Percentiles rank a stretch among this genome's conserved stretches.
Conservation (phyloP, 2,329 filamentous ascomycete species). For the Dactylonectria estremocensis region DNA sequence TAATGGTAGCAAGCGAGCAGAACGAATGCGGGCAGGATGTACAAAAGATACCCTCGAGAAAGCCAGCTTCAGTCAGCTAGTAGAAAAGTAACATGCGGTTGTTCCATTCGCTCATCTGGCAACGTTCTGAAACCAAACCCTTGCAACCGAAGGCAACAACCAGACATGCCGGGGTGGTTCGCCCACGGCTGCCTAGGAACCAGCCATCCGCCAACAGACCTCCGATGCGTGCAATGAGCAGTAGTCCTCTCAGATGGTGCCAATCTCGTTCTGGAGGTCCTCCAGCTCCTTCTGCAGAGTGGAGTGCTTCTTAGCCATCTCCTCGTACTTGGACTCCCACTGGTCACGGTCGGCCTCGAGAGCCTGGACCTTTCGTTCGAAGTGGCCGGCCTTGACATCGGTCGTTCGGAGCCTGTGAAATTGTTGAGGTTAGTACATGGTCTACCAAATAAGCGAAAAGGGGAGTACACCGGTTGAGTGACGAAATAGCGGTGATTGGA, state of each 20-base stretch:
- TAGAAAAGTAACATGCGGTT: conserved; percentile 52
- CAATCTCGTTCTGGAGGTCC: conserved; percentile 91
- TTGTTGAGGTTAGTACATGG: conserved; percentile 37
- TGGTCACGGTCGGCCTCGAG: conserved; percentile 92
- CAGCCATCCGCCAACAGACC: conserved; percentile 41
- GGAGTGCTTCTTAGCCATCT: conserved; percentile 92
- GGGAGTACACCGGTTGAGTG: conserved; percentile 25
- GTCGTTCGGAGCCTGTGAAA: conserved; percentile 90
- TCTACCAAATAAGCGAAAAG: conserved; percentile 6
- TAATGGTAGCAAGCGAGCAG: conserved; percentile 15
- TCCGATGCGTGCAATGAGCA: conserved; percentile 38
- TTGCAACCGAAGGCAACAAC: conserved; percentile 43
- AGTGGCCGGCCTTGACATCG: conserved; percentile 99
- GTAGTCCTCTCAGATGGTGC: conserved; percentile 80
- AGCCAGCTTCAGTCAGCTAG: conserved; percentile 49
- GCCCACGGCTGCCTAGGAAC: conserved; percentile 35
- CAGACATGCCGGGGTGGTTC: conserved; percentile 30
- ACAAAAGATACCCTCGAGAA: conserved; percentile 53
- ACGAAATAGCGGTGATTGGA: conserved; percentile 43
- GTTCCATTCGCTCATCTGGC: conserved; percentile 48
- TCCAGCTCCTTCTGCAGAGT: conserved; percentile 90
- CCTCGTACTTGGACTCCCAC: conserved; percentile 98
- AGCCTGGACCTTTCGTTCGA: conserved; percentile 98
- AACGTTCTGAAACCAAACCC: conserved; percentile 43
- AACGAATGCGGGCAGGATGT: conserved; percentile 36